Evolutionary conservation across 192 early-diverging fungal genomes (phyloP).

Genomic region (Backusella australiensis): DNA sequence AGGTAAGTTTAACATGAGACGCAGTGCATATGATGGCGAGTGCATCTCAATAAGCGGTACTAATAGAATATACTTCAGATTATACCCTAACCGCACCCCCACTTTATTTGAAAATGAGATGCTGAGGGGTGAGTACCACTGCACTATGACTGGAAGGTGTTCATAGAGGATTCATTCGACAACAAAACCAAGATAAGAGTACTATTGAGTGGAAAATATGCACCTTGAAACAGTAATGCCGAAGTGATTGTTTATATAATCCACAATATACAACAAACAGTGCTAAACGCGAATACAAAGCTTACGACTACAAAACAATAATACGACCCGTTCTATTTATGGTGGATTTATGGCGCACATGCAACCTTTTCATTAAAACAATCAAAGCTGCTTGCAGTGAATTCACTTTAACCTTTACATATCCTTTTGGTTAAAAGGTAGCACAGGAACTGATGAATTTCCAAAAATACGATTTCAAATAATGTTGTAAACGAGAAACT

Average conservation of each 20-base stretch:
- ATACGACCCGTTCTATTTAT: not conserved
- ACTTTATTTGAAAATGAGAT: not conserved
- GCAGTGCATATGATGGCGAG: not conserved
- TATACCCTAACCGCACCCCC: not conserved
- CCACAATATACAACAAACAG: not conserved
- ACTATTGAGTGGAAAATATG: not conserved
- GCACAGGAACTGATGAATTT: not conserved
- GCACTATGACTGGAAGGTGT: not conserved
- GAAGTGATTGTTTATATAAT: not conserved
- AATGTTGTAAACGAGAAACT: not conserved
- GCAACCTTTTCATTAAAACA: not conserved
- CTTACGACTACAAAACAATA: not conserved
- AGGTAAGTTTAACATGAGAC: not conserved
- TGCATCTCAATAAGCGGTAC: too few relatives aligned
- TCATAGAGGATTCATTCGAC: not conserved
- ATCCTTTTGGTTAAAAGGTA: not conserved
- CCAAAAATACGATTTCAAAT: not conserved
- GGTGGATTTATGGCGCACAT: not conserved
- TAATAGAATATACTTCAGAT: not conserved
- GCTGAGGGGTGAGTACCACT: not conserved
- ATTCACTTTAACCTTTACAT: not conserved
- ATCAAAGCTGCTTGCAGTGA: not conserved
- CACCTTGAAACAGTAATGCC: not conserved
- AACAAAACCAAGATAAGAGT: not conserved
- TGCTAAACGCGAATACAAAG: not conserved